phyloP scores from a whole-genome alignment of 441 rosid species.

The Pelargonium fulgidum region DNA sequence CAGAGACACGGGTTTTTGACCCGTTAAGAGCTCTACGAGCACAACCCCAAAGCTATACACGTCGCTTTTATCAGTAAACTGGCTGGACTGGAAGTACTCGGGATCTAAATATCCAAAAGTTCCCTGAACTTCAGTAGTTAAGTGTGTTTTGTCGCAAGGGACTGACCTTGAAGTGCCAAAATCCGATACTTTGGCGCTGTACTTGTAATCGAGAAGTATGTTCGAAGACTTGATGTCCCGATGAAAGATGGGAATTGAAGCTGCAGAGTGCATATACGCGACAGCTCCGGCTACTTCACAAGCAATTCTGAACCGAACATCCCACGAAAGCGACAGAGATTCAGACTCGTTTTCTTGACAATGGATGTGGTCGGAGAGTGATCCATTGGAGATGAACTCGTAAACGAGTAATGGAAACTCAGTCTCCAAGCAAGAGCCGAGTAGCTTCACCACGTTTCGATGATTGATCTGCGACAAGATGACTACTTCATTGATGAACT shows the following conservation, averaged over 20 bases:
- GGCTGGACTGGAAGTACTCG: not conserved
- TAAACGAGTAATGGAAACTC: not conserved
- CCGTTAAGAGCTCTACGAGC: not conserved
- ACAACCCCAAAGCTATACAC: not conserved
- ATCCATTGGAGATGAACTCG: slow-evolving; percentile 1
- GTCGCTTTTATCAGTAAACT: not conserved
- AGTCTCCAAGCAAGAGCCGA: not conserved
- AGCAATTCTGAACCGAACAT: not conserved
- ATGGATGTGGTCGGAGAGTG: not conserved
- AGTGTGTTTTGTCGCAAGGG: not conserved
- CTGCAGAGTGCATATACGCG: not conserved
- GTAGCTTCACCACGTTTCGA: slow-evolving; percentile 1
- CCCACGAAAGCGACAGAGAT: not conserved
- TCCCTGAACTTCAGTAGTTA: not conserved
- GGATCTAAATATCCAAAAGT: not conserved
- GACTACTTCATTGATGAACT: slow-evolving; percentile 4
- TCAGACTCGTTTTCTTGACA: not conserved
- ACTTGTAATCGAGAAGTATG: not conserved
- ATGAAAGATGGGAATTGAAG: not conserved
- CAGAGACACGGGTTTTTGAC: not conserved
- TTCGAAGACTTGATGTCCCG: slow-evolving; percentile 4
- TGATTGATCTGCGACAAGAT: slow-evolving; percentile 3
- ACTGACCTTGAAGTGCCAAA: not conserved
- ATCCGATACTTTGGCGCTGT: not conserved
- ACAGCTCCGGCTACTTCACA: slow-evolving; percentile 1